These are phyloP conservation scores for Cruciata laevipes DNA, from an alignment of 257 asterid species.

Conservation along the genomic window DNA sequence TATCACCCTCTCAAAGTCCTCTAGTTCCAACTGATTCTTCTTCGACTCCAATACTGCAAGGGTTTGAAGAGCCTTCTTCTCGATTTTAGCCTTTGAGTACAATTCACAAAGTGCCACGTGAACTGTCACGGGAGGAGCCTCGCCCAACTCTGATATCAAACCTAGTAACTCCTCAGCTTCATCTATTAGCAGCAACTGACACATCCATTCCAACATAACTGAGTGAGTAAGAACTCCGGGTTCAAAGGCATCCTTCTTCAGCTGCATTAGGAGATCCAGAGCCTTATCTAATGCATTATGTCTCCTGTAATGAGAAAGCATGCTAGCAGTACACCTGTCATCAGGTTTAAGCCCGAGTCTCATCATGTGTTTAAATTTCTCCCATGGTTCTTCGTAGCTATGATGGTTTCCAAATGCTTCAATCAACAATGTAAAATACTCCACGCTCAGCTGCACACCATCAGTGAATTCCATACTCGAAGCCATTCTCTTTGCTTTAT, in stretches of 20 bases:
- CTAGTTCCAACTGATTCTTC: slow-evolving; percentile 43
- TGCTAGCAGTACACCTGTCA: slow-evolving; percentile 59
- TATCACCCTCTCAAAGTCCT: slow-evolving; percentile 59
- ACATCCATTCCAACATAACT: slow-evolving; percentile 71
- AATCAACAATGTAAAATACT: slow-evolving; percentile 48
- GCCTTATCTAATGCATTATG: slow-evolving; percentile 51
- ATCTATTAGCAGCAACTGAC: slow-evolving; percentile 54
- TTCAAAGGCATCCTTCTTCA: slow-evolving; percentile 63
- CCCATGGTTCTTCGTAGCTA: slow-evolving; percentile 34
- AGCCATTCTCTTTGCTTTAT: slow-evolving; percentile 37
- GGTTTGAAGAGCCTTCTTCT: slow-evolving; percentile 78
- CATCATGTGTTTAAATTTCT: slow-evolving; percentile 42
- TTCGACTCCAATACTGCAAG: slow-evolving; percentile 76
- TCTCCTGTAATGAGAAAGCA: slow-evolving; percentile 59
- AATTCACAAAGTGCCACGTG: slow-evolving; percentile 73
- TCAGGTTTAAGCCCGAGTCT: slow-evolving; percentile 69
- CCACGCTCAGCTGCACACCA: slow-evolving; percentile 38
- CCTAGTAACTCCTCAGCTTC: slow-evolving; percentile 78
- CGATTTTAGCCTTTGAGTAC: slow-evolving; percentile 50
- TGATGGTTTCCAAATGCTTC: slow-evolving; percentile 44
- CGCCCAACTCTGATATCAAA: slow-evolving; percentile 60
- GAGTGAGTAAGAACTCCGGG: slow-evolving; percentile 70
- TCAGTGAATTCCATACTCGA: slow-evolving; percentile 39
- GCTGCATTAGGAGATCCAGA: slow-evolving; percentile 50
- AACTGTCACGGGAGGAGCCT: slow-evolving; percentile 64